Percentiles rank a stretch among this genome's conserved stretches.
These are phyloP conservation scores for Zasmidium cellare DNA, from an alignment of 2,329 filamentous ascomycete species.

Conservation along the genomic window DNA sequence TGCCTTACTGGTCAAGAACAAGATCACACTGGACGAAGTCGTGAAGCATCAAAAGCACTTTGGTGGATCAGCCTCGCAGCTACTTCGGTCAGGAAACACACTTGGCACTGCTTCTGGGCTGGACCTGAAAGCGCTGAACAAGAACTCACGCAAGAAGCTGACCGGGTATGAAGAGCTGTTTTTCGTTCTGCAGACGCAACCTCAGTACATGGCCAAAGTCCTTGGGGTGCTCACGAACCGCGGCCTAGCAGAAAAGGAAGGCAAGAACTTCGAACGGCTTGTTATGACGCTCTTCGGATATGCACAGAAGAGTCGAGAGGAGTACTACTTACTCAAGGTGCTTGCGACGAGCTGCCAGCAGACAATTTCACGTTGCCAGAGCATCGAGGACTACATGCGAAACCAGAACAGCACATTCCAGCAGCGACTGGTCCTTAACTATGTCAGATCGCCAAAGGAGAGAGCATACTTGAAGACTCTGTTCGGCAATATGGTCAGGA, in stretches of 20 bases:
- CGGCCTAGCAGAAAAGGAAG: slow-evolving; percentile 85
- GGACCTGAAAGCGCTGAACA: slow-evolving; percentile 95
- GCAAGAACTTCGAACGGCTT: slow-evolving; percentile 85
- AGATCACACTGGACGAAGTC: slow-evolving; percentile 97
- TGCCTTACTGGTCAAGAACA: slow-evolving; percentile 96
- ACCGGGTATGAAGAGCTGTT: slow-evolving; percentile 97
- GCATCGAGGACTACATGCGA: slow-evolving; percentile 80
- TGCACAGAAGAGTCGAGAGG: slow-evolving; percentile 92
- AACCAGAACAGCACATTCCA: slow-evolving; percentile 80
- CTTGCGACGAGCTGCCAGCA: slow-evolving; percentile 80
- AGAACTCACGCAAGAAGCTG: slow-evolving; percentile 90
- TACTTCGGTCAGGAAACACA: slow-evolving; percentile 31
- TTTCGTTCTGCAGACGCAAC: slow-evolving; percentile 94
- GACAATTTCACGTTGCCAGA: slow-evolving; percentile 72
- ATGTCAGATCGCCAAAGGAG: slow-evolving; percentile 86
- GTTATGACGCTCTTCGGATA: slow-evolving; percentile 98
- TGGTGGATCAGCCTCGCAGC: slow-evolving; percentile 59
- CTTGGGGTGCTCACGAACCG: slow-evolving; percentile 83
- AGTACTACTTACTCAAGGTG: slow-evolving; percentile 93
- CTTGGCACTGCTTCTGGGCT: slow-evolving; percentile 70
- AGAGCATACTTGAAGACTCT: slow-evolving; percentile 89
- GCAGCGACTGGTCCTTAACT: slow-evolving; percentile 81
- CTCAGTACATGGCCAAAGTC: slow-evolving; percentile 86
- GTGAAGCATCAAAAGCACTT: slow-evolving; percentile 96
- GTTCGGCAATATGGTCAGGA: slow-evolving; percentile 79